phyloP scores from a whole-genome alignment of 148 eudicot species.

The Vaccinium corymbosum region DNA sequence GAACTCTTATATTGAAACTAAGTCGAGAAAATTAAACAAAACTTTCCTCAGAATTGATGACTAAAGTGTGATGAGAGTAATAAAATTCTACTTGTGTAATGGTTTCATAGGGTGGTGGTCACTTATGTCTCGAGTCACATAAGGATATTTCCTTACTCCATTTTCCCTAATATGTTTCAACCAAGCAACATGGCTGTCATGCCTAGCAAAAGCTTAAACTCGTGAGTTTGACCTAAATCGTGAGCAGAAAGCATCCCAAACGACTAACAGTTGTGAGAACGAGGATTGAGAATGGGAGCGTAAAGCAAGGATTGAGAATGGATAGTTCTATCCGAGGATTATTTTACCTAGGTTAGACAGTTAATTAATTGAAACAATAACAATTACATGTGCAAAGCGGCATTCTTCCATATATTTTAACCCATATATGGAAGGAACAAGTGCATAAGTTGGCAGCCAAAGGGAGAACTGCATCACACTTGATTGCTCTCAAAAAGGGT shows the following conservation, averaged over 20 bases:
- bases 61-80: neutral
- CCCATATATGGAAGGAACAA: neutral
- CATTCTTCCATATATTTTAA: neutral
- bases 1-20: neutral
- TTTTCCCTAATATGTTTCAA: neutral
- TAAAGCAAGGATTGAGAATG: neutral
- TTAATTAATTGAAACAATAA: neutral
- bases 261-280: neutral
- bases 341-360: neutral
- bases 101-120: neutral
- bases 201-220: neutral
- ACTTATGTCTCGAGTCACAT: neutral
- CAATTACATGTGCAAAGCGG: neutral
- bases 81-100: neutral
- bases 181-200: neutral
- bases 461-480: neutral
- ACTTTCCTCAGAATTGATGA: neutral
- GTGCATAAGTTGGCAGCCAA: neutral
- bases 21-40: neutral
- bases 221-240: neutral
- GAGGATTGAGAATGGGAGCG: neutral
- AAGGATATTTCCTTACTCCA: neutral
- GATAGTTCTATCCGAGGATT: neutral
- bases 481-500: neutral
- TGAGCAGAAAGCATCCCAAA: neutral